Base-by-base conservation (phyloP, 768 basidiomycete genomes). In the Macrocybe gigantea region DNA sequence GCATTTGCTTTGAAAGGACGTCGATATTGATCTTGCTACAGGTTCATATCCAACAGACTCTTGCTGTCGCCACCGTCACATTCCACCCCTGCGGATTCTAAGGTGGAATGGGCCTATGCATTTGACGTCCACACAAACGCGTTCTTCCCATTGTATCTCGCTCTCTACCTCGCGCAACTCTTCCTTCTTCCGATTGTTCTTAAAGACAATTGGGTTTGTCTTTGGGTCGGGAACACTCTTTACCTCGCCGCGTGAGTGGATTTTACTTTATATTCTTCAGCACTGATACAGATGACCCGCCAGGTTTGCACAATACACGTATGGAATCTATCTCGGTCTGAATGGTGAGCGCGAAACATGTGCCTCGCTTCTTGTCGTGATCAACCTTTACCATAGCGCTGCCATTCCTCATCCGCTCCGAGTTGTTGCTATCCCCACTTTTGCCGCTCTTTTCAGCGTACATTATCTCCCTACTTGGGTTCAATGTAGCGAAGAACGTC, bases 61-160 rank as follows among this genome's bases (percentile, higher is more conserved):
- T 73, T 88, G 11, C 64, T 87, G 44, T 82, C 83, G 0, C 83
- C 86, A 9, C 79, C 86, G 8, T 82, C 88, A 7, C 86, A 85
- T 63, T 78, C 83, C 30, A 75, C 83, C 8, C 78, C 77, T 0
- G 74, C 79, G n/a, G 82, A 87, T 55, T 80, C 86, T 38, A 67
- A 68, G 13, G 86, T 93, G 31, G 90, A 93, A 73, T 93, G 85
- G 89, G 88, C 86, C 4, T 98, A 96, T 65, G 92, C 90, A 9
- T 95, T 98, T 59, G 95, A 98, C 64, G 88, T 97, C 11, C 93
- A 96, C 65, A 94, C 88, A 50, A 97, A 98, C 59, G 86, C 93
- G 3, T 98, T 97, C 74, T 95, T 97, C 67, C 93, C 93, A 13
- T 72, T 93, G 50, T 95, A 89, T 67, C 78, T 96, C 50, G 85